A percentile compares a stretch with the other conserved stretches of the same genome.
Evolutionary conservation across 2,329 filamentous ascomycete genomes (phyloP).

Genomic region (Aureobasidium mangrovei): DNA sequence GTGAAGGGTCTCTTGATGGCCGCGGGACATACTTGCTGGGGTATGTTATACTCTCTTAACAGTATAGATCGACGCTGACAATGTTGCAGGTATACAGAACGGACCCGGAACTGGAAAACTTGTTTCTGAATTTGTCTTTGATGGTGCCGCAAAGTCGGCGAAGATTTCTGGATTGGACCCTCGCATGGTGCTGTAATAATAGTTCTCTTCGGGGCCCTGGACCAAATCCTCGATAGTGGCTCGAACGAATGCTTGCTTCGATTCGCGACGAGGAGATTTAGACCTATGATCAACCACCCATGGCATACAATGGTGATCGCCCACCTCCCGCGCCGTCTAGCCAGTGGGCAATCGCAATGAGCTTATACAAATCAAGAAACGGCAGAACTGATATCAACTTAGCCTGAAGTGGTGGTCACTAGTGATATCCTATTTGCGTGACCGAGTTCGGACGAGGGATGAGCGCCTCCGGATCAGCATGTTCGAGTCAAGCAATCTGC

Average conservation of each 20-base stretch:
- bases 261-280: not conserved
- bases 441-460: too few species aligned
- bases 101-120: slow-evolving; percentile 62
- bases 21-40: slow-evolving; percentile 93
- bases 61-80: not conserved
- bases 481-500: too few species aligned
- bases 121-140: slow-evolving; percentile 39
- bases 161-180: slow-evolving; percentile 35
- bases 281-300: too few species aligned
- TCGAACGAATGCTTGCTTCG: not conserved
- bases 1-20: slow-evolving; percentile 71
- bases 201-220: too few species aligned
- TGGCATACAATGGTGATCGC: too few species aligned
- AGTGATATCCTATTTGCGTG: too few species aligned
- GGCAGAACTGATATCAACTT: too few species aligned
- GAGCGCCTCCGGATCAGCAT: too few species aligned
- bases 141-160: slow-evolving; percentile 35
- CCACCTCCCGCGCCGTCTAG: too few species aligned
- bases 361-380: too few species aligned
- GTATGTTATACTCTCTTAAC: slow-evolving; percentile 27
- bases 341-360: too few species aligned
- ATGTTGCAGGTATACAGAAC: slow-evolving; percentile 63
- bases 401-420: too few species aligned
- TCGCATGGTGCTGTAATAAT: slow-evolving; percentile 21
- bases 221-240: not conserved